Evolutionary conservation across 177 flowering plant species (phyloP).

Genomic region (Tripterygium wilfordii): DNA sequence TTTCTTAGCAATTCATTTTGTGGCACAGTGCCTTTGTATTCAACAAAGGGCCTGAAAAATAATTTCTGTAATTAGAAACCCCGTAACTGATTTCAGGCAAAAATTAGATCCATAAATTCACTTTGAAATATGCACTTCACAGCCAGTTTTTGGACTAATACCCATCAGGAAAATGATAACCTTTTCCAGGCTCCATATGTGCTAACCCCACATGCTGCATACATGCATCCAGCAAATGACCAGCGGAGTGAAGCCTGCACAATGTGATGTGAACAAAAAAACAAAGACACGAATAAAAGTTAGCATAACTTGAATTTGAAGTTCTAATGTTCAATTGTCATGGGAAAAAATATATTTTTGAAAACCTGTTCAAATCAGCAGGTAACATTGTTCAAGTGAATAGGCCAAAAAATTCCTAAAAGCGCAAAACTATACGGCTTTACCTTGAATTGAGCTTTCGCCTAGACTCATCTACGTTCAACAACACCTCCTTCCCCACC

Average conservation of each 20-base stretch:
- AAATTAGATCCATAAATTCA: neutral
- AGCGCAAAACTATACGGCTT: neutral
- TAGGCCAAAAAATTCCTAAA: too few species aligned
- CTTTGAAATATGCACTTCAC: neutral
- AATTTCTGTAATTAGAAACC: neutral
- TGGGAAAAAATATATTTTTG: too few species aligned
- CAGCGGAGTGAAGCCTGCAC: conserved; percentile 81
- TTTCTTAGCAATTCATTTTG: conserved; percentile 53
- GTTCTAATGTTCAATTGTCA: too few species aligned
- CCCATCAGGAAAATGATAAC: conserved; percentile 89
- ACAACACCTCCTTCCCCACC: conserved; percentile 42
- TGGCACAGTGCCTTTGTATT: conserved; percentile 70
- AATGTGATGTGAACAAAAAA: neutral
- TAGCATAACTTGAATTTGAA: too few species aligned
- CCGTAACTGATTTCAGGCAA: neutral
- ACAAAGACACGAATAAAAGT: neutral
- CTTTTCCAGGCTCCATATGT: conserved; percentile 66
- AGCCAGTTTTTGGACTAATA: conserved; percentile 21
- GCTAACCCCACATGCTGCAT: conserved; percentile 57
- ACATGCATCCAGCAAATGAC: conserved; percentile 77
- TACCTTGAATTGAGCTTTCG: conserved; percentile 79
- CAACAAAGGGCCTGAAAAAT: conserved; percentile 71
- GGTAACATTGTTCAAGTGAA: too few species aligned
- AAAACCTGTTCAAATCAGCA: too few species aligned
- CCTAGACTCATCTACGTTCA: conserved; percentile 54